Evolutionary conservation across 2,329 filamentous ascomycete species (phyloP).

Genomic region (Colletotrichum sp.): DNA sequence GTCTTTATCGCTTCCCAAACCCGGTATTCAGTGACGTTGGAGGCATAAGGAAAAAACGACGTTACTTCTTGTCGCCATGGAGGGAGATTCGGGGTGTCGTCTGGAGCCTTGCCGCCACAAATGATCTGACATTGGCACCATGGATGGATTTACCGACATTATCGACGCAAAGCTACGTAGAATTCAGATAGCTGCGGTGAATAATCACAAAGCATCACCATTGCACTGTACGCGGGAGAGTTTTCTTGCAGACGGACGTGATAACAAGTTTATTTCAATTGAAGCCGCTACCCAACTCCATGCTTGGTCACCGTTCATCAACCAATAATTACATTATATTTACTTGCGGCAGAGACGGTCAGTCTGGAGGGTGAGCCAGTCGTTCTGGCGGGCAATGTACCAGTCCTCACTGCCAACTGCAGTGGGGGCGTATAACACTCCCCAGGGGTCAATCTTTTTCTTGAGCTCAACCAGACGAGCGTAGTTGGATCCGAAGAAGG

Average conservation of each 20-base stretch:
- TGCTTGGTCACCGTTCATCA: not conserved
- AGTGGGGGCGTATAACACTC: conserved; percentile 31
- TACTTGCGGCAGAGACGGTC: conserved; percentile 14
- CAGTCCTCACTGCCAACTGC: conserved; percentile 32
- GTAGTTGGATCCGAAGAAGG: conserved; percentile 35
- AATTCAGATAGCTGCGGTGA: too few relatives aligned
- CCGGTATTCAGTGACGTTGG: accelerated
- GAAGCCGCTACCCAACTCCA: not conserved
- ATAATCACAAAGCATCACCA: too few relatives aligned
- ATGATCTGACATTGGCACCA: too few relatives aligned
- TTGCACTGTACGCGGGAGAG: not conserved
- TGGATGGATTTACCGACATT: too few relatives aligned
- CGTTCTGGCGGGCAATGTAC: conserved; percentile 22
- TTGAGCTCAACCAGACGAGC: conserved; percentile 30
- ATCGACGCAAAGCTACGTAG: too few relatives aligned
- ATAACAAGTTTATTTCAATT: not conserved
- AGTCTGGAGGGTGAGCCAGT: conserved; percentile 18
- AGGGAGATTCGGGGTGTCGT: too few relatives aligned
- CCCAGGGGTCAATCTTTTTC: conserved; percentile 32
- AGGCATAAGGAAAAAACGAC: too few relatives aligned
- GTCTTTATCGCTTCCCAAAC: accelerated
- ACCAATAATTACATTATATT: not conserved
- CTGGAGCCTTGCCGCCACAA: accelerated
- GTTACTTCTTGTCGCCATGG: too few relatives aligned
- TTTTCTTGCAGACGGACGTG: not conserved